phyloP scores from a whole-genome alignment of 116 monocot species.

The Iris pallida region DNA sequence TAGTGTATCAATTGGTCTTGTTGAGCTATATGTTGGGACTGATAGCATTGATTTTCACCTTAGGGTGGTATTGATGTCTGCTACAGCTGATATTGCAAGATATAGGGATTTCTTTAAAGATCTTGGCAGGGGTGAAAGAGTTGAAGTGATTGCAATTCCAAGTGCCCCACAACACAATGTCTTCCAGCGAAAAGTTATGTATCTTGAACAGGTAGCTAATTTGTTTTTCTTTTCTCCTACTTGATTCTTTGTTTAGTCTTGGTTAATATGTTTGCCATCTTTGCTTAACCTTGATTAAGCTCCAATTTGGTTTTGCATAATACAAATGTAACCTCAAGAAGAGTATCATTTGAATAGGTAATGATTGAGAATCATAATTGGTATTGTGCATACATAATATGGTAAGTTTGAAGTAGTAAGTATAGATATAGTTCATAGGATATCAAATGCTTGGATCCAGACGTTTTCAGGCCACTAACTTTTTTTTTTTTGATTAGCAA shows the following conservation, averaged over 20 bases:
- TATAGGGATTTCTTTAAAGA: conserved; percentile 83
- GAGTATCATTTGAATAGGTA: not conserved
- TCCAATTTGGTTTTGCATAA: not conserved
- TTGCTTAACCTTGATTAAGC: not conserved
- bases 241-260: not conserved
- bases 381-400: too few species aligned
- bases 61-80: conserved; percentile 89
- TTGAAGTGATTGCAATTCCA: conserved; percentile 86
- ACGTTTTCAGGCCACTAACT: too few species aligned
- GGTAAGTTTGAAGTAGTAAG: too few species aligned
- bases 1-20: not conserved
- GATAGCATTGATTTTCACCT: not conserved
- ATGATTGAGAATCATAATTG: not conserved
- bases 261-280: not conserved
- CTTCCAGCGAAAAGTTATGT: conserved; percentile 66
- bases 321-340: not conserved
- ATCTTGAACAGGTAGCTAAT: conserved; percentile 62
- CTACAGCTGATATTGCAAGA: conserved; percentile 78
- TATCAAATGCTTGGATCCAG: not conserved
- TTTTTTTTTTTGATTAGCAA: too few species aligned
- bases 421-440: not conserved
- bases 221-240: not conserved
- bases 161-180: conserved; percentile 28
- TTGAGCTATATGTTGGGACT: not conserved
- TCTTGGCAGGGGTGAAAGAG: conserved; percentile 71